Percentiles rank a stretch among this genome's conserved stretches.
phyloP scores from a whole-genome alignment of 176 grass and related monocot species.

The Thalia dealbata region DNA sequence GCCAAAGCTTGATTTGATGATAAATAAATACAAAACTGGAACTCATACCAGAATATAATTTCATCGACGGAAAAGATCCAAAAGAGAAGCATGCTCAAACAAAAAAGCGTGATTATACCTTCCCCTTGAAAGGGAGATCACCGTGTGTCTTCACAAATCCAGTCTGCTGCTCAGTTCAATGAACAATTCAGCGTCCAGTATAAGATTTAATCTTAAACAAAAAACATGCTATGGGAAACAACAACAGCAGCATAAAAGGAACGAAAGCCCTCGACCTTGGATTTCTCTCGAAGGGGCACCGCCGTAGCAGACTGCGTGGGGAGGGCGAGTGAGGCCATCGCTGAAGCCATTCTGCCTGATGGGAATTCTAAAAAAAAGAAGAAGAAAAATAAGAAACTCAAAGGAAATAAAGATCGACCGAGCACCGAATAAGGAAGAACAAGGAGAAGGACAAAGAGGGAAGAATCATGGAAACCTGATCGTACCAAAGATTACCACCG shows the following conservation, averaged over 20 bases:
- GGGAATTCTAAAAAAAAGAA: background rate
- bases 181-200: background rate
- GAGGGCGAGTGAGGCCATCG: background rate
- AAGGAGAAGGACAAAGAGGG: background rate
- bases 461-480: background rate
- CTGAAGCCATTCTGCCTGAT: constrained; percentile 2
- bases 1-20: too few relatives aligned
- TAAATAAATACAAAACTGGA: background rate
- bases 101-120: background rate
- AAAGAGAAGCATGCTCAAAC: background rate
- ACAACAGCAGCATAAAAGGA: too few relatives aligned
- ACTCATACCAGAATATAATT: background rate
- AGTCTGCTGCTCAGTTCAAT: background rate
- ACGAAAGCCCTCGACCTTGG: background rate
- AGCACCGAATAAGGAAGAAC: background rate
- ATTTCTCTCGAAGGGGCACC: background rate
- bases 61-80: background rate
- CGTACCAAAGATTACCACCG: background rate
- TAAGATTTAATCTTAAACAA: background rate
- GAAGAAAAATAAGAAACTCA: background rate
- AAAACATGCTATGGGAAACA: background rate
- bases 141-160: background rate
- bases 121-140: background rate
- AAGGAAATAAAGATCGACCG: background rate
- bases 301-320: background rate